Evolutionary conservation across 768 basidiomycete species (phyloP).

Genomic region (Leccinum rimulosum): DNA sequence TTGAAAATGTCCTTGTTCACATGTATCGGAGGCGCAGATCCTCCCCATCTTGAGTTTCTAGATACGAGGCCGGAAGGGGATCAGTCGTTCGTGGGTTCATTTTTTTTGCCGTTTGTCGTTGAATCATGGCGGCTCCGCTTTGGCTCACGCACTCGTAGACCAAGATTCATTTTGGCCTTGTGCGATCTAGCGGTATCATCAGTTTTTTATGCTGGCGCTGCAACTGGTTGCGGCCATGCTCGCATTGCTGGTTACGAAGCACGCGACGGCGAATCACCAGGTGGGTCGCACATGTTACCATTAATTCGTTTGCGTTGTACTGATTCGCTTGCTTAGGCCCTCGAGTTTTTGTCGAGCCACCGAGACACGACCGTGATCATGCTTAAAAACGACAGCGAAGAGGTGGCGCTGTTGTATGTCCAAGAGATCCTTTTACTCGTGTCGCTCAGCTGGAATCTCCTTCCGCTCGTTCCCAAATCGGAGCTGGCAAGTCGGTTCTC

Average conservation of each 20-base stretch:
- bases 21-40: too few species aligned
- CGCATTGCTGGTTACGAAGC: constrained; percentile 65
- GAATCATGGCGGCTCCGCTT: too few species aligned
- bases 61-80: too few species aligned
- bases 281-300: constrained; percentile 33
- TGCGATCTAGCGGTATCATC: constrained; percentile 86
- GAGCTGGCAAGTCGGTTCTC: constrained; percentile 50
- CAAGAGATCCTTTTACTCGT: constrained; percentile 82
- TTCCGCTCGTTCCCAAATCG: constrained; percentile 68
- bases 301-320: neutral
- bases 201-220: constrained; percentile 81
- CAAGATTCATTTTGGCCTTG: constrained; percentile 43
- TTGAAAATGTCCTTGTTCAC: too few species aligned
- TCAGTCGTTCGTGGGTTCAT: too few species aligned
- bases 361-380: constrained; percentile 82
- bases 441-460: constrained; percentile 62
- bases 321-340: constrained; percentile 11
- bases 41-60: too few species aligned
- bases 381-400: constrained; percentile 68
- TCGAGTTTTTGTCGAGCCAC: constrained; percentile 81
- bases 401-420: constrained; percentile 60
- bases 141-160: too few species aligned
- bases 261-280: constrained; percentile 62
- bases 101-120: too few species aligned
- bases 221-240: constrained; percentile 78